Conservation (phyloP, 345 rosid genomes). For the Aethionema arabicum region DNA sequence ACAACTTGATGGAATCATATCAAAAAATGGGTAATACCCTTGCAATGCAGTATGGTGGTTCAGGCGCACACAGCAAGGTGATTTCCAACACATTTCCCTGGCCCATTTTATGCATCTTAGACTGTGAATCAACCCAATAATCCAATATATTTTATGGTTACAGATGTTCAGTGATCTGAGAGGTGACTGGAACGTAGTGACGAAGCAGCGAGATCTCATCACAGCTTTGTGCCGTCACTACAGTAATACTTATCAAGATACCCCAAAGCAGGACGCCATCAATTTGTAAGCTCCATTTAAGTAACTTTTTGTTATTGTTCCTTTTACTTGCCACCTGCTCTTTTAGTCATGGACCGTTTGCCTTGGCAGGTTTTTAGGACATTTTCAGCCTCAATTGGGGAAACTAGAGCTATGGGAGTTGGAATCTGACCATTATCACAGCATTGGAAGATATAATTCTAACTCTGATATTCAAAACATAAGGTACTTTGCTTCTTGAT, state of each 20-base stretch:
- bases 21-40: conserved; percentile 87
- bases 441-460: conserved; percentile 29
- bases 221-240: conserved; percentile 35
- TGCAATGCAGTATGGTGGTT: conserved; percentile 93
- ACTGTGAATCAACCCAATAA: conserved; percentile 19
- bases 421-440: conserved; percentile 32
- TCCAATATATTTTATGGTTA: conserved; percentile 9
- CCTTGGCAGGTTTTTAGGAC: conserved; percentile 36
- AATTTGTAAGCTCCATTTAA: conserved; percentile 30
- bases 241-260: conserved; percentile 31
- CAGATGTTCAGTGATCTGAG: conserved; percentile 37
- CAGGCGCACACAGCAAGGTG: conserved; percentile 95
- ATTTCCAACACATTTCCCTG: conserved; percentile 4
- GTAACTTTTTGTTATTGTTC: neutral
- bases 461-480: conserved; percentile 32
- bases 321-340: neutral
- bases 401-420: conserved; percentile 35
- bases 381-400: conserved; percentile 35
- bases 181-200: conserved; percentile 35
- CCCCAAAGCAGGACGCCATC: conserved; percentile 36
- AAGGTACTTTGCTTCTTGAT: conserved; percentile 28
- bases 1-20: conserved; percentile 62
- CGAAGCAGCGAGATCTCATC: conserved; percentile 24
- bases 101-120: neutral
- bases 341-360: conserved; percentile 7